Evolutionary conservation across 106 monocot species (phyloP).

Genomic region (Narthecium ossifragum): DNA sequence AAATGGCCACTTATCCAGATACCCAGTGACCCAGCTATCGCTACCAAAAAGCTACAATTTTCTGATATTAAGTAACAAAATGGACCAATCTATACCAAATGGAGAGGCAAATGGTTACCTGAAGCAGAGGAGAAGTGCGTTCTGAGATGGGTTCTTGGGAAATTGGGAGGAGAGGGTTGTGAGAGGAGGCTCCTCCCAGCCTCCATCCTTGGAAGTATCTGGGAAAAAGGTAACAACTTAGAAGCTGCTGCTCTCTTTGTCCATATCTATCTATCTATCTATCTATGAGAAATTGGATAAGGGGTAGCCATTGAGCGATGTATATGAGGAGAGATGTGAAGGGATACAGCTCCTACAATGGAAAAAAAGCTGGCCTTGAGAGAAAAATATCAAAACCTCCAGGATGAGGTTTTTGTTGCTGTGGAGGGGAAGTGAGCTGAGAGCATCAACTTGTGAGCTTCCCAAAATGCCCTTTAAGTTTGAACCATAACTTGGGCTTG

Average conservation of each 20-base stretch:
- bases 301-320: neutral
- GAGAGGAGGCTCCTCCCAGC: conserved; percentile 10
- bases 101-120: neutral
- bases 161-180: neutral
- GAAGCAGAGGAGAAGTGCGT: neutral
- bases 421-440: too few species aligned
- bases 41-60: neutral
- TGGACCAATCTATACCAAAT: neutral
- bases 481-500: too few species aligned
- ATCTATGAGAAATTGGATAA: neutral
- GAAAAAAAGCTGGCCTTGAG: too few species aligned
- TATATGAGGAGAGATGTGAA: neutral
- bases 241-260: neutral
- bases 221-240: too few species aligned
- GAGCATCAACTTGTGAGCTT: too few species aligned
- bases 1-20: neutral
- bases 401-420: too few species aligned
- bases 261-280: neutral
- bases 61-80: too few species aligned
- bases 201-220: conserved; percentile 1
- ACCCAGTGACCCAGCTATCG: neutral
- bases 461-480: neutral
- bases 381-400: too few species aligned
- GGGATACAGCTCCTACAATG: neutral
- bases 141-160: neutral